A percentile compares a stretch with the other conserved stretches of the same genome.
Evolutionary conservation across 2,329 filamentous ascomycete species (phyloP).

Genomic region (Fusarium pseudograminearum): DNA sequence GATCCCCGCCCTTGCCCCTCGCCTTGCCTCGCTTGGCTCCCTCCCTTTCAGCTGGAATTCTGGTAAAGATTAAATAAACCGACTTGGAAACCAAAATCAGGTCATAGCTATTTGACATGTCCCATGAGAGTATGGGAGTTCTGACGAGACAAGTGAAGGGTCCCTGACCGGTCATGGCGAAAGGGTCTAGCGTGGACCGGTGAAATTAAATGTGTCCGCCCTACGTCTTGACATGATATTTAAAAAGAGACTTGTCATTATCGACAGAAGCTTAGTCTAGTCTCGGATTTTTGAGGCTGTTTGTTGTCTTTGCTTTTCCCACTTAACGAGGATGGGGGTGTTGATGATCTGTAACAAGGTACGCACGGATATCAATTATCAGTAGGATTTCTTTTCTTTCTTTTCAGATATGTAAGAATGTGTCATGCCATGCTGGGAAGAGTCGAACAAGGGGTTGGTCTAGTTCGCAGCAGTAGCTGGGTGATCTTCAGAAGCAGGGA

Average conservation of each 20-base stretch:
- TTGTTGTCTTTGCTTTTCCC: slow-evolving; percentile 3
- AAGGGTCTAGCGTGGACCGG: slow-evolving; percentile 16
- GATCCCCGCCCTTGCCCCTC: neutral
- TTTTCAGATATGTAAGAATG: slow-evolving; percentile 6
- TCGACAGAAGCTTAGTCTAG: neutral
- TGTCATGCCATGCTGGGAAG: slow-evolving; percentile 9
- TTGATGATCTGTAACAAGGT: slow-evolving; percentile 13
- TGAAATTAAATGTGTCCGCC: slow-evolving; percentile 8
- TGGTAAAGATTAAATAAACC: neutral
- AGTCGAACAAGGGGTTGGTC: neutral
- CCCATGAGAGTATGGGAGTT: neutral
- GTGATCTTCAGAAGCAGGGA: slow-evolving; percentile 11
- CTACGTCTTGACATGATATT: neutral
- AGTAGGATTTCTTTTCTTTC: neutral
- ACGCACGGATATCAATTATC: neutral
- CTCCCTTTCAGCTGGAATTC: slow-evolving; percentile 11
- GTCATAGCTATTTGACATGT: slow-evolving; percentile 4
- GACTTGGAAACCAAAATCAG: slow-evolving; percentile 4
- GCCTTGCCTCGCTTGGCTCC: neutral
- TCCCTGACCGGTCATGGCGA: slow-evolving; percentile 11
- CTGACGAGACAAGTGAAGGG: neutral
- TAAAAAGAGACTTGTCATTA: slow-evolving; percentile 22
- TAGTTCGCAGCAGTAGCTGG: neutral
- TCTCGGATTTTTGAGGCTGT: neutral
- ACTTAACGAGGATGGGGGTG: neutral